Percentiles rank a stretch among this genome's conserved stretches.
Conservation (phyloP, 2,329 filamentous ascomycete species). For the Xylaria polymorpha region DNA sequence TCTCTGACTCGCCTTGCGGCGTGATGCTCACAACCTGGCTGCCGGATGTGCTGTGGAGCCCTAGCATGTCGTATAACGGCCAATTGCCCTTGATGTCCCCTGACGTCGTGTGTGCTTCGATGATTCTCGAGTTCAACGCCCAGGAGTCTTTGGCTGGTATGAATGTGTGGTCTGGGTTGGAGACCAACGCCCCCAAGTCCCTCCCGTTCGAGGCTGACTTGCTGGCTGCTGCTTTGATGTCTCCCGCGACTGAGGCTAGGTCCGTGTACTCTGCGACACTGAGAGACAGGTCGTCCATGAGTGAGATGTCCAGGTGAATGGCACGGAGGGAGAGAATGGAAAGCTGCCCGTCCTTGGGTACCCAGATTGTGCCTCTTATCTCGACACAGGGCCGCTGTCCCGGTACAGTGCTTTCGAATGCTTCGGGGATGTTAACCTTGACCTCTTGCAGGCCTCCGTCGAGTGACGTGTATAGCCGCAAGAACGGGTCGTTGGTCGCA, state of each 20-base stretch:
- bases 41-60: conserved; percentile 59
- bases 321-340: conserved; percentile 52
- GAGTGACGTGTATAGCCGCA: conserved; percentile 52
- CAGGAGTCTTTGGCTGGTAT: conserved; percentile 52
- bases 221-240: conserved; percentile 53
- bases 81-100: conserved; percentile 61
- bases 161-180: conserved; percentile 41
- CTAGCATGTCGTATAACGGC: conserved; percentile 62
- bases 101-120: conserved; percentile 57
- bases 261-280: conserved; percentile 51
- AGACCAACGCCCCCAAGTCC: not conserved
- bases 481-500: conserved; percentile 57
- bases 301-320: conserved; percentile 53
- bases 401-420: conserved; percentile 46
- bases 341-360: conserved; percentile 56
- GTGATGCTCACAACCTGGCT: conserved; percentile 55
- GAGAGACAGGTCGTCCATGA: conserved; percentile 54
- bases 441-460: conserved; percentile 54
- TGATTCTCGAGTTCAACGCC: conserved; percentile 56
- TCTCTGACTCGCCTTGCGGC: conserved; percentile 54
- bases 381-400: conserved; percentile 58
- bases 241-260: conserved; percentile 55
- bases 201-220: conserved; percentile 42
- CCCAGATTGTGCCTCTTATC: conserved; percentile 60
- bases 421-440: conserved; percentile 54